These are phyloP conservation scores for Silene noctiflora DNA, from an alignment of 179 eudicot species.

Conservation along the genomic window DNA sequence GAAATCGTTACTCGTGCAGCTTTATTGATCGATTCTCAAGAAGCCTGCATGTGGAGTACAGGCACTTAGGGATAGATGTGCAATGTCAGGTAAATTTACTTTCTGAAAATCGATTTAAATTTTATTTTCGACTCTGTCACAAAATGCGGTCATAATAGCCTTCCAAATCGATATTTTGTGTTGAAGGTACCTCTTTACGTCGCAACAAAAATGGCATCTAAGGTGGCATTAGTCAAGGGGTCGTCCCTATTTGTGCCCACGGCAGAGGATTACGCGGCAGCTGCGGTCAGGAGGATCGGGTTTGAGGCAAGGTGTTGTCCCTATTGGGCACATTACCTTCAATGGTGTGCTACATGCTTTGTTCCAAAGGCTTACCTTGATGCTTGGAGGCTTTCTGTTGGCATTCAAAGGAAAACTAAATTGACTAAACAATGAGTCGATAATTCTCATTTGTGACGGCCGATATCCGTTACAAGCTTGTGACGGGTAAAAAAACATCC, in stretches of 20 bases:
- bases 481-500: too few species aligned
- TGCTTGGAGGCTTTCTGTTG: conserved; percentile 51
- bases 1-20: conserved; percentile 34
- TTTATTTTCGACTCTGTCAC: too few species aligned
- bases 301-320: conserved; percentile 49
- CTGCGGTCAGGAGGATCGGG: conserved; percentile 44
- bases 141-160: neutral
- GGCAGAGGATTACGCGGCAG: conserved; percentile 39
- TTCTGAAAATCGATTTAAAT: neutral
- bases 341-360: conserved; percentile 42
- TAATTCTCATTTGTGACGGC: too few species aligned
- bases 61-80: conserved; percentile 51
- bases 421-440: too few species aligned
- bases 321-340: conserved; percentile 58
- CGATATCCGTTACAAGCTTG: too few species aligned
- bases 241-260: conserved; percentile 53
- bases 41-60: conserved; percentile 57
- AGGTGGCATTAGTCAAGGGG: conserved; percentile 37
- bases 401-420: conserved; percentile 29
- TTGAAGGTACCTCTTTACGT: conserved; percentile 58
- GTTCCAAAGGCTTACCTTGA: conserved; percentile 43
- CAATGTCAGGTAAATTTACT: conserved; percentile 58
- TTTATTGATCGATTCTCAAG: conserved; percentile 54
- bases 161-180: neutral
- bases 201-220: conserved; percentile 52